A percentile compares a stretch with the other conserved stretches of the same genome.
phyloP scores from a whole-genome alignment of 2,329 filamentous ascomycete species.

The Fusarium sambucinum region DNA sequence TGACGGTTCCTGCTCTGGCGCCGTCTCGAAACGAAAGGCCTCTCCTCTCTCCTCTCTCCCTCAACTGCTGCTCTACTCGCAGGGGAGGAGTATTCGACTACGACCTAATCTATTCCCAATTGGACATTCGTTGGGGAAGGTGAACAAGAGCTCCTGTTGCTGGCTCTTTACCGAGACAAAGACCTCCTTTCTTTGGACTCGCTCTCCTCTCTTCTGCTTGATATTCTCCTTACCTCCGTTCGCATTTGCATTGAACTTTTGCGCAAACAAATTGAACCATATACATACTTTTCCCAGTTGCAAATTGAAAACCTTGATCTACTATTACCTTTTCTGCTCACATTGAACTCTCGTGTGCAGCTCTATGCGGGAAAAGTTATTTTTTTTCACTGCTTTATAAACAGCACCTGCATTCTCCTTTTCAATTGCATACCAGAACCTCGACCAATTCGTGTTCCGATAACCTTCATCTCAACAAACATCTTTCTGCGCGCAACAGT shows the following conservation, averaged over 20 bases:
- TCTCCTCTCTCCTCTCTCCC: neutral
- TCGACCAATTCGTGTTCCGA: constrained; percentile 3
- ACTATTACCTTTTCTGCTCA: constrained; percentile 17
- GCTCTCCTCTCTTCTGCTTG: constrained; percentile 10
- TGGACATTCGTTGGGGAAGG: constrained; percentile 33
- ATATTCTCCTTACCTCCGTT: constrained; percentile 3
- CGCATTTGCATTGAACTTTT: constrained; percentile 27
- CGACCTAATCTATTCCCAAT: constrained; percentile 42
- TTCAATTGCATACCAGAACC: neutral
- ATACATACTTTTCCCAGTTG: constrained; percentile 13
- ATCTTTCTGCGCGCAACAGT: neutral
- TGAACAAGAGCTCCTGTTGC: neutral
- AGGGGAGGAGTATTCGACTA: constrained; percentile 23
- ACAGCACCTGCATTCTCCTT: constrained; percentile 7
- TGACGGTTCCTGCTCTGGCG: constrained; percentile 21
- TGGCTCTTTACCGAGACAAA: constrained; percentile 6
- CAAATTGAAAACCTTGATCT: constrained; percentile 15
- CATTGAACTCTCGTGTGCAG: constrained; percentile 27
- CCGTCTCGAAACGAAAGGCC: constrained; percentile 16
- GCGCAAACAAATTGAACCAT: constrained; percentile 10
- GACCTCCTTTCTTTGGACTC: constrained; percentile 20
- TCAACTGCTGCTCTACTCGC: constrained; percentile 14
- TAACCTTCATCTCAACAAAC: constrained; percentile 8
- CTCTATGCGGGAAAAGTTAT: constrained; percentile 38
- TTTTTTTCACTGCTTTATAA: constrained; percentile 5